These are phyloP conservation scores for Lotmaria passim DNA, from an alignment of 208 protist genomes.

Conservation along the genomic window DNA sequence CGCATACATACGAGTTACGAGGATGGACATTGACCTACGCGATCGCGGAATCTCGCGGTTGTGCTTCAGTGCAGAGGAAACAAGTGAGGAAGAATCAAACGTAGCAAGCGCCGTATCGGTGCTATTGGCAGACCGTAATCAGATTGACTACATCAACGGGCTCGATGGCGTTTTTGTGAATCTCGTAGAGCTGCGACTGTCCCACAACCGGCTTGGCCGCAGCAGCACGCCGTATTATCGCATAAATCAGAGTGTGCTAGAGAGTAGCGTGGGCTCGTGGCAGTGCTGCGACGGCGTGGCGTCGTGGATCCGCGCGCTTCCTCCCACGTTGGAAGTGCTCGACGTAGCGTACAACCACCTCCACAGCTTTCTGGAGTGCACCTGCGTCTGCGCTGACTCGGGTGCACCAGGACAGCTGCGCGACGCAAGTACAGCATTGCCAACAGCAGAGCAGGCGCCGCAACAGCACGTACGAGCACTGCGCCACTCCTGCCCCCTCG, in stretches of 20 bases:
- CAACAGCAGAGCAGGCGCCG: neutral
- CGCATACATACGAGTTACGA: neutral
- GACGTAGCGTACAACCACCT: conserved; percentile 81
- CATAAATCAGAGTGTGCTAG: conserved; percentile 8
- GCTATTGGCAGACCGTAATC: conserved; percentile 56
- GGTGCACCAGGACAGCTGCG: neutral
- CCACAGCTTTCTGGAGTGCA: conserved; percentile 57
- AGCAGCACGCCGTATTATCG: conserved; percentile 33
- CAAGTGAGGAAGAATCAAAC: conserved; percentile 52
- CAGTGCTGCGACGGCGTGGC: conserved; percentile 46
- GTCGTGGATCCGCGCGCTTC: conserved; percentile 68
- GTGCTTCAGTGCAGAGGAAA: conserved; percentile 49
- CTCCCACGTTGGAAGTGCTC: conserved; percentile 60
- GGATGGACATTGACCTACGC: conserved; percentile 84
- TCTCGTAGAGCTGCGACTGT: conserved; percentile 62
- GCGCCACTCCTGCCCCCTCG: conserved; percentile 59
- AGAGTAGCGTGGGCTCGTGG: neutral
- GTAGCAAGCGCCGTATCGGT: conserved; percentile 51
- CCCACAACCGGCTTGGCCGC: conserved; percentile 72
- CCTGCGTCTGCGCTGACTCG: conserved; percentile 29
- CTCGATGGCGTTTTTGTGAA: conserved; percentile 59
- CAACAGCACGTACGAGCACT: conserved; percentile 28
- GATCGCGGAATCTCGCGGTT: conserved; percentile 70
- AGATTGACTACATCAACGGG: conserved; percentile 61
- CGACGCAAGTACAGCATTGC: neutral